phyloP scores from a whole-genome alignment of 805 yeast genomes.

The Candida ficus region DNA sequence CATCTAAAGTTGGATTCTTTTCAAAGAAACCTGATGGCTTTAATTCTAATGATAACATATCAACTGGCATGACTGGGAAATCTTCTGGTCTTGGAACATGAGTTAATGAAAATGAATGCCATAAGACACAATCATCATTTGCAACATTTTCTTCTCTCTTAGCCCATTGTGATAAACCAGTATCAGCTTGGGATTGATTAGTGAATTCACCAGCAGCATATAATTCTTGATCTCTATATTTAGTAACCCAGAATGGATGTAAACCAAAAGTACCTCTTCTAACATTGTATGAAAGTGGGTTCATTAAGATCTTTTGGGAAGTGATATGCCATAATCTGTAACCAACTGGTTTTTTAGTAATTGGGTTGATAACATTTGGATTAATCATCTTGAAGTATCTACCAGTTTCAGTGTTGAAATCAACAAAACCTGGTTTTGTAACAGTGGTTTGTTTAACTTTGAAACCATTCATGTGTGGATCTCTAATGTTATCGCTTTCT shows the following conservation, averaged over 20 bases:
- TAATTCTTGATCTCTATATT: slow-evolving; percentile 64
- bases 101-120: slow-evolving; percentile 80
- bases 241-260: slow-evolving; percentile 78
- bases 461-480: slow-evolving; percentile 42
- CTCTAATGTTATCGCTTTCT: slow-evolving; percentile 51
- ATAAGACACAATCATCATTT: slow-evolving; percentile 70
- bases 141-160: slow-evolving; percentile 62
- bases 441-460: slow-evolving; percentile 55
- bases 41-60: slow-evolving; percentile 61
- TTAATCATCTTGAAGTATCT: slow-evolving; percentile 73
- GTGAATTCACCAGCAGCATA: slow-evolving; percentile 86
- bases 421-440: slow-evolving; percentile 67
- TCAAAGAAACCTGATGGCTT: slow-evolving; percentile 73
- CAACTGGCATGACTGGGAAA: slow-evolving; percentile 89
- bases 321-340: slow-evolving; percentile 70
- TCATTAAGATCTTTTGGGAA: slow-evolving; percentile 68
- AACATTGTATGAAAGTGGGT: slow-evolving; percentile 54
- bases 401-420: slow-evolving; percentile 70
- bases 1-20: slow-evolving; percentile 71
- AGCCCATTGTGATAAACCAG: slow-evolving; percentile 71
- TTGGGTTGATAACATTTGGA: slow-evolving; percentile 64
- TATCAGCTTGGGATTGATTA: slow-evolving; percentile 66
- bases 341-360: slow-evolving; percentile 68
- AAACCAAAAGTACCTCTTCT: slow-evolving; percentile 75
- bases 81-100: slow-evolving; percentile 82